Conservation (phyloP, 1,284 basidiomycete species). For the Rhodotorula sp. region DNA sequence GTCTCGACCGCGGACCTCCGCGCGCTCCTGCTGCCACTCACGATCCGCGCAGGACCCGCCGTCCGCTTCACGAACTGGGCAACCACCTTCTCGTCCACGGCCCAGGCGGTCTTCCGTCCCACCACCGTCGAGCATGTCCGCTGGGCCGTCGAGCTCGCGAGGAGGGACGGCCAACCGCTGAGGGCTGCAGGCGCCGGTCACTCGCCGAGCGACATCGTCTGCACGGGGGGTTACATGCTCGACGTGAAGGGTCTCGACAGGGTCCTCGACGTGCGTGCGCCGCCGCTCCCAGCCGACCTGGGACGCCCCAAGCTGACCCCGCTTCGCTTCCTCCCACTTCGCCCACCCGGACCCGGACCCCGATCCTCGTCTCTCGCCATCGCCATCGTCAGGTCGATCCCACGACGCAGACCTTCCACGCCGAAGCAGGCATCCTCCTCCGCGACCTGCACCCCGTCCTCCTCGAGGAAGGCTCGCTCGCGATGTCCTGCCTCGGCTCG, state of each 20-base stretch:
- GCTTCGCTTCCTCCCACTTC: background rate
- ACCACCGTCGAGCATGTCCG: constrained; percentile 68
- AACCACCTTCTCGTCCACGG: constrained; percentile 52
- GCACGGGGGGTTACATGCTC: constrained; percentile 69
- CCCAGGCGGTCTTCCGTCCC: constrained; percentile 68
- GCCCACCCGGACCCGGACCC: constrained; percentile 31
- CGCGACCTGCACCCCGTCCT: constrained; percentile 55
- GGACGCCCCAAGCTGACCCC: background rate
- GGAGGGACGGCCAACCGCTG: constrained; percentile 66
- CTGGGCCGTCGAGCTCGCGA: constrained; percentile 77
- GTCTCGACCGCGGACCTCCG: constrained; percentile 5
- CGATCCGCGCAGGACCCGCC: background rate
- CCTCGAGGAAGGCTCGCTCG: constrained; percentile 63
- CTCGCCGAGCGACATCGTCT: constrained; percentile 87
- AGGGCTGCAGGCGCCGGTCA: constrained; percentile 88
- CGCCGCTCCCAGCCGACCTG: background rate
- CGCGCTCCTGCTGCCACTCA: constrained; percentile 17
- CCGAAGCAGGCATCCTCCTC: constrained; percentile 75
- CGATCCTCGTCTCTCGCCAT: constrained; percentile 7
- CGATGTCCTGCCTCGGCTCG: constrained; percentile 89
- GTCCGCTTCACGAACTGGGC: constrained; percentile 56
- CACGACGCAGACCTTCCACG: constrained; percentile 67
- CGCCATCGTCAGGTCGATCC: constrained; percentile 65
- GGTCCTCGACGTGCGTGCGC: constrained; percentile 65
- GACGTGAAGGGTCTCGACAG: constrained; percentile 68